Base-by-base conservation (phyloP, 2,329 filamentous ascomycete species). In the Aureobasidium sp. region DNA sequence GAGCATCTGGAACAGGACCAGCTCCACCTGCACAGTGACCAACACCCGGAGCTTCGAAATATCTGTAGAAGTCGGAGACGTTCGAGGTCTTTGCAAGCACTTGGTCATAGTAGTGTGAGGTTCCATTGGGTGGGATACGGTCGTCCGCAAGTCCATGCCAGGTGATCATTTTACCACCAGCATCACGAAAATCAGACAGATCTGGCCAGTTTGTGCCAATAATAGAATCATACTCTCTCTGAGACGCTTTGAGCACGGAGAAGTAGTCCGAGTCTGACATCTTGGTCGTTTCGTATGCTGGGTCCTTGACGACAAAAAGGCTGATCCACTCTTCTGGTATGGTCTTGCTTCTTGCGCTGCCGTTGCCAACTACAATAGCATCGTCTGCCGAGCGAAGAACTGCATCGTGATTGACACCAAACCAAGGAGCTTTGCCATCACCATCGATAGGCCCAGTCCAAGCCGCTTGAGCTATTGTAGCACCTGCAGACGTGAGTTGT, bases 91-190 rank as follows among this genome's bases (percentile, higher is more conserved):
- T 37, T 1, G 64, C 67, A 20, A 67, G 55, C 1, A 77, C 74
- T 7, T 67, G 63, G 7, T 72, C 58, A 63, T 77, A 77, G 65
- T 78, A 78, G 27, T 73, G 59, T 3, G 65, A 63, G 0, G 72
- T 75, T 2, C 75, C 74, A 9, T 71, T 69, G 1, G 72, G 68
- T 25, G 68, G 67, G 62, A 79, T 77, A 14, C 76, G 63, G 22
- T 72, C 63, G 63, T 78, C 76, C 2, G 70, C 70, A 7, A 75
- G 64, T 0, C 77, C 78, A 57, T 79, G 76, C 72, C 73, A 79
- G 1, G 71, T 74, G 17, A 80, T 70, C 67, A 80, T 71, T 63
- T 79, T 80, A 1, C 72, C 75, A 0, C 75, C 76, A 1, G 66
- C 62, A 0, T 66, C 55, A 31, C 69, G 70, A 66, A 79, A 79